Percentiles rank a stretch among this genome's conserved stretches.
Evolutionary conservation across 2,329 filamentous ascomycete genomes (phyloP).

Genomic region (Trichoderma lentiforme): DNA sequence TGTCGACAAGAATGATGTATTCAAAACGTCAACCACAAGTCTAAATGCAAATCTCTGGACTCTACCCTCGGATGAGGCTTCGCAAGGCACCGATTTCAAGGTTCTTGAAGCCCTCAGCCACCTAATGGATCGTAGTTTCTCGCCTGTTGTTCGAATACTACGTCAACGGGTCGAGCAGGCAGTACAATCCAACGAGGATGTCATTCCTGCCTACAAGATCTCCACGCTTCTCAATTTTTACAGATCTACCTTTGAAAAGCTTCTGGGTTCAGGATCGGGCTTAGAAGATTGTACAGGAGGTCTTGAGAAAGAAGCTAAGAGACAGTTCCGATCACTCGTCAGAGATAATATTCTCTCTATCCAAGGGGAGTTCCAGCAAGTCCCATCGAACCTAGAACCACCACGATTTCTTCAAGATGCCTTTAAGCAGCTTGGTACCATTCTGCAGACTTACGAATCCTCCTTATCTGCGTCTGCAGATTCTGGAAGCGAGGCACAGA

Average conservation of each 20-base stretch:
- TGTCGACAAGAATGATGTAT: slow-evolving; percentile 75
- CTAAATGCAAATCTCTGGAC: slow-evolving; percentile 83
- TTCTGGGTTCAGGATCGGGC: slow-evolving; percentile 67
- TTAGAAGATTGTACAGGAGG: slow-evolving; percentile 66
- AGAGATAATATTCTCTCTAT: slow-evolving; percentile 74
- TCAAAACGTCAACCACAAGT: slow-evolving; percentile 77
- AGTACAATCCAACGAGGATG: slow-evolving; percentile 87
- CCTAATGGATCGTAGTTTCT: slow-evolving; percentile 81
- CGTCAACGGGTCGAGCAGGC: slow-evolving; percentile 87
- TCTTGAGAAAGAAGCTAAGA: slow-evolving; percentile 72
- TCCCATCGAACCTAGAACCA: slow-evolving; percentile 69
- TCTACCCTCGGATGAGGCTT: slow-evolving; percentile 56
- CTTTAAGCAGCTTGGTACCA: slow-evolving; percentile 69
- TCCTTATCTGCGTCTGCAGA: slow-evolving; percentile 62
- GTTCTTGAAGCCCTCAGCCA: slow-evolving; percentile 77
- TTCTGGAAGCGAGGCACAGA: slow-evolving; percentile 67
- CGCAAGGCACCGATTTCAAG: slow-evolving; percentile 64
- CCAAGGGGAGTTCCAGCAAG: slow-evolving; percentile 67
- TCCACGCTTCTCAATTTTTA: slow-evolving; percentile 90
- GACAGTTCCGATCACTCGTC: slow-evolving; percentile 78
- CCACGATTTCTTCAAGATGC: slow-evolving; percentile 80
- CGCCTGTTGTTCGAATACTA: slow-evolving; percentile 77
- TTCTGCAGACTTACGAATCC: slow-evolving; percentile 85
- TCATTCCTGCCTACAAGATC: slow-evolving; percentile 83
- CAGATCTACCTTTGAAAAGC: slow-evolving; percentile 74